Conservation (phyloP, 2,329 filamentous ascomycete genomes). For the Calcarisporium arbuscula region DNA sequence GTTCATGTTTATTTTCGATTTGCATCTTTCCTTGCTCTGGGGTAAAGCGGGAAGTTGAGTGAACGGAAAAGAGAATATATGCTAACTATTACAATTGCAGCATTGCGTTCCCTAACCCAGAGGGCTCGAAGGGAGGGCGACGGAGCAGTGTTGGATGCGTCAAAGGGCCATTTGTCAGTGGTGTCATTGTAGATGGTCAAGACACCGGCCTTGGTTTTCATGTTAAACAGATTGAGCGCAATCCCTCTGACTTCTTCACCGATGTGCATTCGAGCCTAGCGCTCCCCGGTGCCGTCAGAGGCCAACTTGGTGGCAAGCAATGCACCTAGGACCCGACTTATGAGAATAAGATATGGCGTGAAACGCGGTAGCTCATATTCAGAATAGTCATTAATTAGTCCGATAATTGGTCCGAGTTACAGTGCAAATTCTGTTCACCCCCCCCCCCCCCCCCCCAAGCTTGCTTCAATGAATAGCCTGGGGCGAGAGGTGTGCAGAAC, state of each 20-base stretch:
- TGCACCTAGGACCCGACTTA: no score
- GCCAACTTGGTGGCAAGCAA: slow-evolving; percentile 31
- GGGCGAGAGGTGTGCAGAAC: no score
- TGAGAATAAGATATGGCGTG: slow-evolving; percentile 1
- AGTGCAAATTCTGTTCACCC: no score
- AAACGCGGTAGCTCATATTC: no score
- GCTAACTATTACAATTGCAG: slow-evolving; percentile 9
- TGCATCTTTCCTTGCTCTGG: no score
- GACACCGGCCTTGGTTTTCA: slow-evolving; percentile 38
- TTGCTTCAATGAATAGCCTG: no score
- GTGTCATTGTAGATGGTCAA: slow-evolving; percentile 19
- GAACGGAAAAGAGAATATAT: neutral
- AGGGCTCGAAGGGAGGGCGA: slow-evolving; percentile 22
- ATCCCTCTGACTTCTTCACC: slow-evolving; percentile 44
- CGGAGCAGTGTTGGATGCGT: slow-evolving; percentile 36
- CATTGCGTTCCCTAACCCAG: slow-evolving; percentile 44
- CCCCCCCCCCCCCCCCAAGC: no score
- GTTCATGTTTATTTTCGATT: no score
- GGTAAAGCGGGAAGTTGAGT: neutral
- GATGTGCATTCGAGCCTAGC: slow-evolving; percentile 45
- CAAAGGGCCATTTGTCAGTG: slow-evolving; percentile 28
- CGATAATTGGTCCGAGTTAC: no score
- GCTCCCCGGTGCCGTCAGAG: slow-evolving; percentile 44
- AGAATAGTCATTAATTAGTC: no score
- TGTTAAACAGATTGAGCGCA: slow-evolving; percentile 42